Evolutionary conservation across 495 filamentous ascomycete genomes (phyloP).

Genomic region (Apiosordaria backusii): DNA sequence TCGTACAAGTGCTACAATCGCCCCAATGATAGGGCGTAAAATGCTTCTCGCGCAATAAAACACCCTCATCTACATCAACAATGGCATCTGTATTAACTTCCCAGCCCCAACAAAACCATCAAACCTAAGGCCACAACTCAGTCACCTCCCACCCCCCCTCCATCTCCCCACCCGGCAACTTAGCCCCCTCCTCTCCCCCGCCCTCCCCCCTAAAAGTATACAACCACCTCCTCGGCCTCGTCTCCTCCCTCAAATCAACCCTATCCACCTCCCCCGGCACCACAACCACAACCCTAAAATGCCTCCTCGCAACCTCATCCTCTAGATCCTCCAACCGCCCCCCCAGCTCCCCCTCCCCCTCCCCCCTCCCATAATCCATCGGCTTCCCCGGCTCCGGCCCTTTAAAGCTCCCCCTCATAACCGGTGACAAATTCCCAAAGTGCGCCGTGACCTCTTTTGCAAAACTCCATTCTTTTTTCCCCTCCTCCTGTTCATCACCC

Average conservation of each 20-base stretch:
- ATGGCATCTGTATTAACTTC: neutral
- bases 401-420: slow-evolving; percentile 73
- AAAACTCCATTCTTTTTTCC: slow-evolving; percentile 62
- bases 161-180: slow-evolving; percentile 36
- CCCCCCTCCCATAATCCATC: slow-evolving; percentile 39
- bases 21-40: no score
- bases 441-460: slow-evolving; percentile 68
- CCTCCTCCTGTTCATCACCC: slow-evolving; percentile 35
- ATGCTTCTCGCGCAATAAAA: no score
- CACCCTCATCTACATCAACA: no score
- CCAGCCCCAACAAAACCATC: neutral
- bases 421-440: slow-evolving; percentile 81
- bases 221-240: slow-evolving; percentile 60
- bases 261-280: slow-evolving; percentile 76
- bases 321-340: slow-evolving; percentile 65
- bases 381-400: slow-evolving; percentile 71
- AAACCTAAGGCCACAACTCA: slow-evolving; percentile 75
- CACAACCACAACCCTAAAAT: slow-evolving; percentile 85
- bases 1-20: no score
- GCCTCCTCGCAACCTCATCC: slow-evolving; percentile 63
- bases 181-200: slow-evolving; percentile 31
- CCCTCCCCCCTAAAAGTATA: slow-evolving; percentile 54
- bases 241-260: slow-evolving; percentile 65
- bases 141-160: slow-evolving; percentile 65
- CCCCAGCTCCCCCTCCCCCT: slow-evolving; percentile 53